Percentiles rank a stretch among this genome's conserved stretches.
Evolutionary conservation across 164 flowering plant species (phyloP).

Genomic region (Buxus sempervirens): DNA sequence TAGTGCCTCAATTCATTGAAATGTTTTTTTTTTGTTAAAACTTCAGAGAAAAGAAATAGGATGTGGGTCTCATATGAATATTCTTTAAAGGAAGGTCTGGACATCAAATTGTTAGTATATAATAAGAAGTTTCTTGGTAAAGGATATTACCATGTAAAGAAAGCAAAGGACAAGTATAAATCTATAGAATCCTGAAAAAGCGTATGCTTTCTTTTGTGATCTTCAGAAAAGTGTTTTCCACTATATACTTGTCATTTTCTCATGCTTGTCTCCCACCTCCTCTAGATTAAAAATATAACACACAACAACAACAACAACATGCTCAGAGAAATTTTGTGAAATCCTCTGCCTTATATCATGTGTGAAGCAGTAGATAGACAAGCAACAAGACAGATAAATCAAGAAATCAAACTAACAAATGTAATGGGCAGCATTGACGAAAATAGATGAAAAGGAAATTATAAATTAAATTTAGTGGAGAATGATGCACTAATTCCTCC

Average conservation of each 20-base stretch:
- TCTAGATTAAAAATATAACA: no score
- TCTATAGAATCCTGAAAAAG: background rate
- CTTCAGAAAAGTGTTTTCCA: background rate
- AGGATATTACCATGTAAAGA: background rate
- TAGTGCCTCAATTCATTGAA: background rate
- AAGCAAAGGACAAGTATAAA: background rate
- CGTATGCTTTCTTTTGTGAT: background rate
- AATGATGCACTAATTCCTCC: no score
- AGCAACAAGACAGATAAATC: no score
- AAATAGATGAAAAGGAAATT: no score
- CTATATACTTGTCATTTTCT: background rate
- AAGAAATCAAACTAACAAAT: no score
- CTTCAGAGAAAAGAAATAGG: background rate
- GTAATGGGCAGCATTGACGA: no score
- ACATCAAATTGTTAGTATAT: background rate
- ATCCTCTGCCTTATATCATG: no score
- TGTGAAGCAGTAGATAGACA: no score
- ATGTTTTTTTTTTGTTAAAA: background rate
- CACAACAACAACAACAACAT: no score
- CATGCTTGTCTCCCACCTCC: no score
- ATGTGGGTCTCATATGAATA: background rate
- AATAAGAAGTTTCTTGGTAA: slow-evolving; percentile 1
- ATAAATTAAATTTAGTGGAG: no score
- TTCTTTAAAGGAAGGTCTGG: background rate
- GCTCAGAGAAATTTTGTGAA: no score